Evolutionary conservation across 2,329 filamentous ascomycete genomes (phyloP).

Genomic region (Trichoderma lentiforme): DNA sequence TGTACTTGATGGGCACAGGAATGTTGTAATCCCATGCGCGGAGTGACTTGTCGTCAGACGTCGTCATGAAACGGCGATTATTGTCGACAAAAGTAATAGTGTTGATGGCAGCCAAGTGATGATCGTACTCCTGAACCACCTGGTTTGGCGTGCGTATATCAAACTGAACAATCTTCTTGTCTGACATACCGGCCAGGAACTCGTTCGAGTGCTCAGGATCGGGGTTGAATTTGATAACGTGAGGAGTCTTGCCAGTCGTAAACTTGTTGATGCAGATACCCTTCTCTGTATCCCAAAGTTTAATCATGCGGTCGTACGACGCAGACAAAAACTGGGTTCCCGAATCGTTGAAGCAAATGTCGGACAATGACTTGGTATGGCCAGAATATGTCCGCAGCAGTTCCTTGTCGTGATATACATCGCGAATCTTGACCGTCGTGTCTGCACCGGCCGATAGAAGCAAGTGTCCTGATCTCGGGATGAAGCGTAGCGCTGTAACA

Average conservation of each 20-base stretch:
- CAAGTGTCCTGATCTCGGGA: constrained; percentile 83
- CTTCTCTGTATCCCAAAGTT: constrained; percentile 97
- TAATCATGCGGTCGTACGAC: constrained; percentile 93
- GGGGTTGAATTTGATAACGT: constrained; percentile 92
- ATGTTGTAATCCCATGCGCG: constrained; percentile 99
- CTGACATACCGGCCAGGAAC: constrained; percentile 94
- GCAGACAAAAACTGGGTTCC: constrained; percentile 86
- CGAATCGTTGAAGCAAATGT: constrained; percentile 78
- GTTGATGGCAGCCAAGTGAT: constrained; percentile 96
- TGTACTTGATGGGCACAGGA: constrained; percentile 96
- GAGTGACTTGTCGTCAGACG: constrained; percentile 93
- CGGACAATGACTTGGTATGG: constrained; percentile 85
- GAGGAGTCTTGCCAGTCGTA: constrained; percentile 90
- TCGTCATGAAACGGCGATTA: constrained; percentile 93
- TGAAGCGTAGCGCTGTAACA: constrained; percentile 85
- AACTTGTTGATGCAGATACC: constrained; percentile 85
- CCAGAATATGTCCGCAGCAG: constrained; percentile 88
- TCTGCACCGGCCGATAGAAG: constrained; percentile 88
- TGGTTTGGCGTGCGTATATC: constrained; percentile 75
- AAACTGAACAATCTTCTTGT: constrained; percentile 98
- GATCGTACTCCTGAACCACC: constrained; percentile 94
- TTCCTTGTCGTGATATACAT: constrained; percentile 86
- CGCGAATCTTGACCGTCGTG: constrained; percentile 87
- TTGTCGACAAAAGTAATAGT: constrained; percentile 96
- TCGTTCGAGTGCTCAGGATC: constrained; percentile 73